phyloP scores from a whole-genome alignment of 352 stramenopile species.

The Globisporangium irregulare region DNA sequence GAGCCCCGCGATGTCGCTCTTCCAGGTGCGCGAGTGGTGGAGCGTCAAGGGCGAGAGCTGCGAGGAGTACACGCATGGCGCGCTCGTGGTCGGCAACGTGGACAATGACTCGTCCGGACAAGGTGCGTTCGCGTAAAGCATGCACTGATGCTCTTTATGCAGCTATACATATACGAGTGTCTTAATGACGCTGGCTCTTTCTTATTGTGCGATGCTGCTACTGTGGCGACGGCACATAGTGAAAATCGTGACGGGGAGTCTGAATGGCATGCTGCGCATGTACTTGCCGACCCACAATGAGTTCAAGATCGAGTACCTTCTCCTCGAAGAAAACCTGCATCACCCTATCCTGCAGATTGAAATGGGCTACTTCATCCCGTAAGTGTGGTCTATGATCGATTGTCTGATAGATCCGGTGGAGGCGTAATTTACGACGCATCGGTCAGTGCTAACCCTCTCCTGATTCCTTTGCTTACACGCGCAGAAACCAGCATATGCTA shows the following conservation, averaged over 20 bases:
- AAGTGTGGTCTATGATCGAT: slow-evolving; percentile 16
- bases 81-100: slow-evolving; percentile 80
- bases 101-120: slow-evolving; percentile 74
- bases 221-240: slow-evolving; percentile 20
- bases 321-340: slow-evolving; percentile 86
- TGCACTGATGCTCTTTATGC: too few species aligned
- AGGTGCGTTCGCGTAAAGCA: slow-evolving; percentile 22
- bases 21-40: slow-evolving; percentile 91
- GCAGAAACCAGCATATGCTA: too few species aligned
- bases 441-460: too few species aligned
- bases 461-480: too few species aligned
- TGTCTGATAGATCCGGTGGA: too few species aligned
- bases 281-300: slow-evolving; percentile 76
- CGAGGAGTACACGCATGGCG: slow-evolving; percentile 82
- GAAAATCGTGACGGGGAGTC: slow-evolving; percentile 89
- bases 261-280: slow-evolving; percentile 84
- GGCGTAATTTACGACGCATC: too few species aligned
- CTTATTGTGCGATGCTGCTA: background rate
- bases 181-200: background rate
- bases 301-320: slow-evolving; percentile 88
- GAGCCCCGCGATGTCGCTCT: slow-evolving; percentile 76
- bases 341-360: slow-evolving; percentile 85
- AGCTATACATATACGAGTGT: too few species aligned
- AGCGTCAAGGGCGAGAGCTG: slow-evolving; percentile 54
- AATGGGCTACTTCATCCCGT: slow-evolving; percentile 84